phyloP scores from a whole-genome alignment of 2,329 filamentous ascomycete species.

The Aureobasidium sp. region DNA sequence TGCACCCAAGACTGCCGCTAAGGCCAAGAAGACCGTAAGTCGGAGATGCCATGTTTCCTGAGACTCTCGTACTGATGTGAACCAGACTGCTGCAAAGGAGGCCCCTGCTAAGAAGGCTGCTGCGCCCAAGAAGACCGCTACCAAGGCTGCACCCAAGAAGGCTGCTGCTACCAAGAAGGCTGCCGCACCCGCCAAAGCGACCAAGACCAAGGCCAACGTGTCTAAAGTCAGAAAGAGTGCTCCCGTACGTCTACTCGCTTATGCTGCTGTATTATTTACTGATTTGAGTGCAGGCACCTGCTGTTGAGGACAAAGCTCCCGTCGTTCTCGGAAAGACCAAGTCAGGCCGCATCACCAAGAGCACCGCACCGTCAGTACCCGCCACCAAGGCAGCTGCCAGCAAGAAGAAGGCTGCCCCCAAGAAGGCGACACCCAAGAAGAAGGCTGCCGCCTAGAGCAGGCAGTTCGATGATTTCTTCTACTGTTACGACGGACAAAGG shows the following conservation, averaged over 20 bases:
- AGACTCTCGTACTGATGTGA: not conserved
- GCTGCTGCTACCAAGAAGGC: slow-evolving; percentile 21
- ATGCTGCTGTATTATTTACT: not conserved
- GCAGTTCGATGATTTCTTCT: not conserved
- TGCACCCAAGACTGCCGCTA: slow-evolving; percentile 39
- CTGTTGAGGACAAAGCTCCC: slow-evolving; percentile 57
- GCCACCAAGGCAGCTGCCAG: slow-evolving; percentile 34
- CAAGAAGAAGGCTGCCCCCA: slow-evolving; percentile 37
- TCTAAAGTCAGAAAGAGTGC: slow-evolving; percentile 38
- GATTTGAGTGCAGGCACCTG: slow-evolving; percentile 45
- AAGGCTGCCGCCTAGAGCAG: slow-evolving; percentile 20
- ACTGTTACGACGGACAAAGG: slow-evolving; percentile 5
- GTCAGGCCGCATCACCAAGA: slow-evolving; percentile 76
- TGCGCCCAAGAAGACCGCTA: slow-evolving; percentile 24
- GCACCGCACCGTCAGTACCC: slow-evolving; percentile 36
- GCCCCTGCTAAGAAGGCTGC: slow-evolving; percentile 21
- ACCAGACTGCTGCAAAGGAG: slow-evolving; percentile 36
- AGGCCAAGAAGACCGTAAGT: slow-evolving; percentile 23
- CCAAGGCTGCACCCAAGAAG: slow-evolving; percentile 31
- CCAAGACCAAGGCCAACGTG: slow-evolving; percentile 40
- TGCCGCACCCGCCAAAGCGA: slow-evolving; percentile 23
- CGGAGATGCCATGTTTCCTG: too few relatives aligned
- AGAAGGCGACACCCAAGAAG: slow-evolving; percentile 39
- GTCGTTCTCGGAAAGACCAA: slow-evolving; percentile 73
- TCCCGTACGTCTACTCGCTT: slow-evolving; percentile 21